Evolutionary conservation across 441 rosid species (phyloP), one percentile per base, ranked within the genome.

Genomic region (Pelargonium cotyledonis): DNA sequence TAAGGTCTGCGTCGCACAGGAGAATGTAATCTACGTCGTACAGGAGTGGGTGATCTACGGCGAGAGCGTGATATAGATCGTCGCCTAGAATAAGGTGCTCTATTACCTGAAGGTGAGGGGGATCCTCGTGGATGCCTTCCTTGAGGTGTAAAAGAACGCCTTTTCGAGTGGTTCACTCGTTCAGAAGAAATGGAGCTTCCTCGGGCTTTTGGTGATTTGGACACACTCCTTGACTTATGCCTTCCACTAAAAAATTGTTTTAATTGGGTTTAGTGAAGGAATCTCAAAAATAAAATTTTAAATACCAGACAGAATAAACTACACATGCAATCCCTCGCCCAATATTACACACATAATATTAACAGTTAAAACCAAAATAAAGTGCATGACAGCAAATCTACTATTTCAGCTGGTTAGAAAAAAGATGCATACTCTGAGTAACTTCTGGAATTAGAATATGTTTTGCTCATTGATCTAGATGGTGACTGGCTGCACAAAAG

Each of bases 171-270:
- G 14, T 43, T 35, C 21, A 38, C 57, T 62, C 75, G 77, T 31
- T 78, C 81, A 68, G 80, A 75, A 64, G 88, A 82, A 69, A 77
- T 23, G 15, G 88, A 79, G 38, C 70, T 78, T 35, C 70, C 65
- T n/a, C 72, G 76, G 14, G 66, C 72, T 61, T 63, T 65, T 35
- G 85, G 86, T 72, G 97, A 92, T 77, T 81, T 79, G 7, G 97
- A 88, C n/a, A 83, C 60, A 75, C 96, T 91, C 83, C 89, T 87
- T 47, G 90, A 83, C 69, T 77, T 88, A 64, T 40, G 82, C 58
- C 76, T 78, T 40, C 70, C 86, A 86, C 76, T 81, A 66, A 55
- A 65, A 68, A 10, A 77, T 6, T 65, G 40, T 75, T 46, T 67
- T 16, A 51, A 51, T 51, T 51, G 44, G 15, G 58, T 51, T 5